Evolutionary conservation across 257 asterid species (phyloP).

Genomic region (Lithospermum erythrorhizon): DNA sequence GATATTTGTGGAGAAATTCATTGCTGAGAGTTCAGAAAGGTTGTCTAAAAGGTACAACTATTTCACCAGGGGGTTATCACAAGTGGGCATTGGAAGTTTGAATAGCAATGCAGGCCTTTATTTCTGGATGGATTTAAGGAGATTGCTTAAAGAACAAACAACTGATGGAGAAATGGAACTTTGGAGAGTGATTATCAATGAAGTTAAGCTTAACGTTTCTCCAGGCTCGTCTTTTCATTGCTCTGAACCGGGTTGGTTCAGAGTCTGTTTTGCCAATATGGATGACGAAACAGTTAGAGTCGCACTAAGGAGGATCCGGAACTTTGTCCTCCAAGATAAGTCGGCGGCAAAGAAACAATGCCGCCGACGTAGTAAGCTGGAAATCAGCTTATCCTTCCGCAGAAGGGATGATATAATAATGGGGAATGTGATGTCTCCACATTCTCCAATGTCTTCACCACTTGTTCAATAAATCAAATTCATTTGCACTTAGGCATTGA

Average conservation of each 20-base stretch:
- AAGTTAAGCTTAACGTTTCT: constrained; percentile 72
- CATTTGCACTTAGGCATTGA: background rate
- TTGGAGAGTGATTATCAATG: constrained; percentile 48
- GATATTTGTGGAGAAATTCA: constrained; percentile 31
- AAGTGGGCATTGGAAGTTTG: constrained; percentile 43
- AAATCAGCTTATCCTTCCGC: constrained; percentile 63
- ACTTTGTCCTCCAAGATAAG: constrained; percentile 34
- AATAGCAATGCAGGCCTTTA: constrained; percentile 56
- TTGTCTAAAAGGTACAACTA: constrained; percentile 32
- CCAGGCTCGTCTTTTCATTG: constrained; percentile 75
- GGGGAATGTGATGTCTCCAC: constrained; percentile 39
- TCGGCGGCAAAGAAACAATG: constrained; percentile 27
- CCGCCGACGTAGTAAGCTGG: constrained; percentile 41
- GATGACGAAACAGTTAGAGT: constrained; percentile 42
- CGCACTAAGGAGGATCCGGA: constrained; percentile 44
- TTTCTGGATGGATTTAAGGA: constrained; percentile 67
- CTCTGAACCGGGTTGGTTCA: constrained; percentile 77
- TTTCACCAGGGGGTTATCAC: constrained; percentile 34
- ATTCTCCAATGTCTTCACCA: constrained; percentile 79
- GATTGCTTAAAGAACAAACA: constrained; percentile 34
- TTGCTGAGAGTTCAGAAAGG: constrained; percentile 38
- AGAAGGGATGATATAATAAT: constrained; percentile 45
- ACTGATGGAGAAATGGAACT: constrained; percentile 51
- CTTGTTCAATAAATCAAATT: constrained; percentile 42
- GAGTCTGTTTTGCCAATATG: constrained; percentile 84